phyloP scores from a whole-genome alignment of 176 grass and related monocot species.

The Hsuehochloa calcarea region DNA sequence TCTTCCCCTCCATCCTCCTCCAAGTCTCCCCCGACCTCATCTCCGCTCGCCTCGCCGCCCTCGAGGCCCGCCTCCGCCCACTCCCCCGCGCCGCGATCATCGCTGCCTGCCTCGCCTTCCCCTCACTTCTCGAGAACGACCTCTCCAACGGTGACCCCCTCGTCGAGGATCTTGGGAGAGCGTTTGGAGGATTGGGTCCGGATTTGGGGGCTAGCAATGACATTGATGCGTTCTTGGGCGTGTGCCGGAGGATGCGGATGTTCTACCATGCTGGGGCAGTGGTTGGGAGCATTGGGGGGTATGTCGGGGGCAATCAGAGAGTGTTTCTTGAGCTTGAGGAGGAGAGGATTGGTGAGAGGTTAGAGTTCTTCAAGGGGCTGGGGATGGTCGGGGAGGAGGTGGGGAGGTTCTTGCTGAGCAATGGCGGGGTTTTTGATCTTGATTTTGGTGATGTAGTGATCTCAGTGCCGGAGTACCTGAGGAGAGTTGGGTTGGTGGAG shows the following conservation, averaged over 20 bases:
- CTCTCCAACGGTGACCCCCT: slow-evolving; percentile 38
- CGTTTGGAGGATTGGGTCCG: slow-evolving; percentile 40
- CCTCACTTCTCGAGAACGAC: slow-evolving; percentile 37
- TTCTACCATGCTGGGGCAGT: slow-evolving; percentile 65
- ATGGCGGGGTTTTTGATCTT: slow-evolving; percentile 52
- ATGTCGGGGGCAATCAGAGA: slow-evolving; percentile 44
- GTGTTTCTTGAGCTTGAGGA: slow-evolving; percentile 67
- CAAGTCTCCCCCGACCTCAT: slow-evolving; percentile 40
- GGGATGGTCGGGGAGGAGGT: slow-evolving; percentile 54
- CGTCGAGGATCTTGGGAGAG: slow-evolving; percentile 43
- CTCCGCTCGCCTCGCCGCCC: slow-evolving; percentile 42
- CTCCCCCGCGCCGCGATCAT: slow-evolving; percentile 51
- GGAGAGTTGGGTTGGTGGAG: slow-evolving; percentile 42
- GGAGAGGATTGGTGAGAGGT: slow-evolving; percentile 44
- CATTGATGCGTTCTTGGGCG: slow-evolving; percentile 57
- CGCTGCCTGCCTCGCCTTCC: slow-evolving; percentile 68
- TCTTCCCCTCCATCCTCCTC: slow-evolving; percentile 48
- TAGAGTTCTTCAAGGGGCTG: slow-evolving; percentile 63
- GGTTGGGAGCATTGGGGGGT: slow-evolving; percentile 52
- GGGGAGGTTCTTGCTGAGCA: slow-evolving; percentile 56
- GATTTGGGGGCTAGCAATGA: slow-evolving; percentile 47
- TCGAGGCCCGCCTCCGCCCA: slow-evolving; percentile 41
- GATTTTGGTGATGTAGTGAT: slow-evolving; percentile 56
- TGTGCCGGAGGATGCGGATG: slow-evolving; percentile 61
- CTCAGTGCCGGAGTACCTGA: slow-evolving; percentile 64